Conservation (phyloP, 2,329 filamentous ascomycete species). For the Penicillium sp. region DNA sequence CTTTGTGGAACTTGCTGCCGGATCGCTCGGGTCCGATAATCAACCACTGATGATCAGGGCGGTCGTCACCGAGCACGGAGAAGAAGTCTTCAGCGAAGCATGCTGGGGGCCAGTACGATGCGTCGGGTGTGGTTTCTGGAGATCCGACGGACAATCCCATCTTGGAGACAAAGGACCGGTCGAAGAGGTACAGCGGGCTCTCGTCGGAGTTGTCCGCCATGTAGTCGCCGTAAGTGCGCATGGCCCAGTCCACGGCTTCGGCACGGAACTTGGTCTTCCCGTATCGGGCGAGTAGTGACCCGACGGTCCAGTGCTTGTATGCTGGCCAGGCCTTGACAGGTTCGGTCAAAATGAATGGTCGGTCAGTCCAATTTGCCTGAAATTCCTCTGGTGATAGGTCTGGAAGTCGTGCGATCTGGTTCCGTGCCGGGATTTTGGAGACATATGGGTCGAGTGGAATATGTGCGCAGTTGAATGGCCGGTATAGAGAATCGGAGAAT, state of each 20-base stretch:
- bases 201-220: constrained; percentile 79
- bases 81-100: constrained; percentile 90
- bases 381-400: constrained; percentile 73
- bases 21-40: constrained; percentile 84
- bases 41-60: constrained; percentile 87
- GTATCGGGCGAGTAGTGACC: constrained; percentile 64
- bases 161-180: constrained; percentile 80
- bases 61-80: constrained; percentile 68
- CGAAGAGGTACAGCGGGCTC: constrained; percentile 89
- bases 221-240: constrained; percentile 77
- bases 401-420: constrained; percentile 68
- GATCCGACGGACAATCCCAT: constrained; percentile 66
- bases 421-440: constrained; percentile 66
- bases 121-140: constrained; percentile 40
- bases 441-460: constrained; percentile 66
- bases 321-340: constrained; percentile 81
- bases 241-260: constrained; percentile 89
- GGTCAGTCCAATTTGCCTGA: constrained; percentile 68
- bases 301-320: constrained; percentile 69
- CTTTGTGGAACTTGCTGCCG: constrained; percentile 93
- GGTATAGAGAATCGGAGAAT: constrained; percentile 85
- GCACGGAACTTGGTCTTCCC: constrained; percentile 71
- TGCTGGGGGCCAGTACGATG: constrained; percentile 72
- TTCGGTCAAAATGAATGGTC: constrained; percentile 80
- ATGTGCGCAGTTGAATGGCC: constrained; percentile 85